A percentile compares a stretch with the other conserved stretches of the same genome.
Evolutionary conservation across 352 stramenopile genomes (phyloP).

Genomic region (Phytophthora foliorum): DNA sequence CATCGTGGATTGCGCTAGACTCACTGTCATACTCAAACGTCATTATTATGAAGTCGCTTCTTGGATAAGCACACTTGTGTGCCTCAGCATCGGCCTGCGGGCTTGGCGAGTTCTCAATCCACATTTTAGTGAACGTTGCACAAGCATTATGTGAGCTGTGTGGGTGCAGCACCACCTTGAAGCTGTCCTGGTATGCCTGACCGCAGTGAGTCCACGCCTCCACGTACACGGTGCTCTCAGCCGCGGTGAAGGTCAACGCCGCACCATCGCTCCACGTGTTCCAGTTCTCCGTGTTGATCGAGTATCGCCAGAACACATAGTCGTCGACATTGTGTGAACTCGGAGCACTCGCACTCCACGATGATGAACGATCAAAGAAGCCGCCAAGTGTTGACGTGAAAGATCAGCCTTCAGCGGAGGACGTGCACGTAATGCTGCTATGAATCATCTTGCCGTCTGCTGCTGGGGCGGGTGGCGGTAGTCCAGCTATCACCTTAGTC

Average conservation of each 20-base stretch:
- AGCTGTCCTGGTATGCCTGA: constrained; percentile 29
- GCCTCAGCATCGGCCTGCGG: constrained; percentile 3
- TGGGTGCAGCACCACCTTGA: constrained; percentile 47
- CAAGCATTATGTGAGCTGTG: constrained; percentile 32
- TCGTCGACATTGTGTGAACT: constrained; percentile 8
- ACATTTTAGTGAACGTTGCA: constrained; percentile 21
- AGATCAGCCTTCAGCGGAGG: constrained; percentile 13
- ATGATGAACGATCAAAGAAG: constrained; percentile 7
- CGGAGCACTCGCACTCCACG: constrained; percentile 1
- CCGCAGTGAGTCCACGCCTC: constrained; percentile 70
- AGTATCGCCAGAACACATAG: constrained; percentile 64
- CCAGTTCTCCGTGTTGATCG: constrained; percentile 22
- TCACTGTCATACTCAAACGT: constrained; percentile 28
- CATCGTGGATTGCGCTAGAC: not conserved
- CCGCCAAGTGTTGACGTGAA: constrained; percentile 18
- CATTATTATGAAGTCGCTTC: constrained; percentile 29
- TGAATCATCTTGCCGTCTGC: constrained; percentile 15
- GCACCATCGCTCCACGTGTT: constrained; percentile 12
- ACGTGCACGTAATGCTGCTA: constrained; percentile 24
- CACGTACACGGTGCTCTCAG: constrained; percentile 47
- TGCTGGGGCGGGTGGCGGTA: constrained; percentile 4
- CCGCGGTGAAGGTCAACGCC: constrained; percentile 30
- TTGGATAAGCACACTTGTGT: constrained; percentile 27
- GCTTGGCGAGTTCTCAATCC: constrained; percentile 15
- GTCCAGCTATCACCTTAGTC: constrained; percentile 10